Base-by-base conservation (phyloP, 2,329 filamentous ascomycete genomes). In the Alternaria burnsii region DNA sequence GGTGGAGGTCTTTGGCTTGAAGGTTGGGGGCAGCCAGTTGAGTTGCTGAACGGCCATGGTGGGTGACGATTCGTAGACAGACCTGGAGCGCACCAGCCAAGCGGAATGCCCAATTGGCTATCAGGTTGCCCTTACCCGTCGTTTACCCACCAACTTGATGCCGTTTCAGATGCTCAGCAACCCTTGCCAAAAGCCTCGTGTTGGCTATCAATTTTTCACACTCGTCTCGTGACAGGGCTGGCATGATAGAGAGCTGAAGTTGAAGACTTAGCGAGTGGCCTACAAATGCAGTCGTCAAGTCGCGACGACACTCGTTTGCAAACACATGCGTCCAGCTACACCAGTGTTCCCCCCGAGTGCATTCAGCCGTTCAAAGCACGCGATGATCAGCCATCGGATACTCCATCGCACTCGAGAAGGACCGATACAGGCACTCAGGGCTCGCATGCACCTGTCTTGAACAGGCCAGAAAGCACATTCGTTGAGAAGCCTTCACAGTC, bases 41-140 rank as follows among this genome's bases (percentile, higher is more conserved):
- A 71, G 70, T 73, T 64, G 70, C 68, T 66, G 59, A 56, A 68
- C 43, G 52, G 66, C 55, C 43, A 61, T 71, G 72, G 73, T 65
- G 73, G 69, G 69, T 47, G 70, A 62, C 69, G 69, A 77, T 77
- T 78, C 75, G 75, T 60, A 76, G 62, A 67, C 62, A 73, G 63
- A 61, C 73, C 70, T 65, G 70, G 72, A 63, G 65, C 67, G 67
- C 72, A 67, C 59, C 63, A 62, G 68, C 62, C 61, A 61, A 63
- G 67, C 66, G 61, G 63, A 65, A 58, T 55, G 67, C 50, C 59
- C 60, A 63, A 72, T 76, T 77, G 74, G 73, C 61, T 67, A 40
- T 48, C 55, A 63, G 50, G 58, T 44, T 59, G 46, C 67, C 67
- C 67, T 67, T 72, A 62, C 55, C 60, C 55, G 61, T 68, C 58